phyloP scores from a whole-genome alignment of 345 rosid genomes.

The Stellera chamaejasme region DNA sequence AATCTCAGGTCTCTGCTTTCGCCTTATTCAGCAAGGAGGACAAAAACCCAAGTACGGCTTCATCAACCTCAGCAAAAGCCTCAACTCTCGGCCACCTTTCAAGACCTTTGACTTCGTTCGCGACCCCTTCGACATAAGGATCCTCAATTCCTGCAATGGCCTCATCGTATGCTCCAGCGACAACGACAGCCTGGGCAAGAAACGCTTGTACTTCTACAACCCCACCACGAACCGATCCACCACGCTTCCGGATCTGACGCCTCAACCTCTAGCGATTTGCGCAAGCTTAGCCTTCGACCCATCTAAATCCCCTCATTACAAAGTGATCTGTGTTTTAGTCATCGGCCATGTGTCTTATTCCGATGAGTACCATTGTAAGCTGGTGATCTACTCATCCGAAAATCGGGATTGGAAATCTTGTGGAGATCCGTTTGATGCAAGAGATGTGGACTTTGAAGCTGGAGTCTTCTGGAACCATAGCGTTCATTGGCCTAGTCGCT shows the following conservation, averaged over 20 bases:
- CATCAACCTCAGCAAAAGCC: slow-evolving; percentile 11
- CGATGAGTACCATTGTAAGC: slow-evolving; percentile 5
- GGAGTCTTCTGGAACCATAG: slow-evolving; percentile 23
- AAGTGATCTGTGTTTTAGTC: slow-evolving; percentile 23
- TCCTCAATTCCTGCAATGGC: slow-evolving; percentile 45
- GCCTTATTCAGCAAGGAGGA: background rate
- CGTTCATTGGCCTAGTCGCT: slow-evolving; percentile 24
- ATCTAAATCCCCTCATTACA: slow-evolving; percentile 23
- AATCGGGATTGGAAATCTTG: slow-evolving; percentile 27
- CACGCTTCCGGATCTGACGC: slow-evolving; percentile 16
- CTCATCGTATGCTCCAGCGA: slow-evolving; percentile 31
- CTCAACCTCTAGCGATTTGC: background rate
- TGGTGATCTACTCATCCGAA: slow-evolving; percentile 30
- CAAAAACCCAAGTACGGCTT: slow-evolving; percentile 6
- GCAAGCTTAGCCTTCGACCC: slow-evolving; percentile 39
- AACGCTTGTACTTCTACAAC: slow-evolving; percentile 28
- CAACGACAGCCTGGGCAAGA: background rate
- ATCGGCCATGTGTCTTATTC: background rate
- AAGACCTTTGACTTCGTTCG: slow-evolving; percentile 17
- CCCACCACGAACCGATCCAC: slow-evolving; percentile 29
- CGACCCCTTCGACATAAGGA: slow-evolving; percentile 16
- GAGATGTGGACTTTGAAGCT: background rate
- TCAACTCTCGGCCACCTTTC: slow-evolving; percentile 9
- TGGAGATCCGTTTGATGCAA: slow-evolving; percentile 2
- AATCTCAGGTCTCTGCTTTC: no score